Conservation (phyloP, 768 basidiomycete genomes). For the Russula foetens region DNA sequence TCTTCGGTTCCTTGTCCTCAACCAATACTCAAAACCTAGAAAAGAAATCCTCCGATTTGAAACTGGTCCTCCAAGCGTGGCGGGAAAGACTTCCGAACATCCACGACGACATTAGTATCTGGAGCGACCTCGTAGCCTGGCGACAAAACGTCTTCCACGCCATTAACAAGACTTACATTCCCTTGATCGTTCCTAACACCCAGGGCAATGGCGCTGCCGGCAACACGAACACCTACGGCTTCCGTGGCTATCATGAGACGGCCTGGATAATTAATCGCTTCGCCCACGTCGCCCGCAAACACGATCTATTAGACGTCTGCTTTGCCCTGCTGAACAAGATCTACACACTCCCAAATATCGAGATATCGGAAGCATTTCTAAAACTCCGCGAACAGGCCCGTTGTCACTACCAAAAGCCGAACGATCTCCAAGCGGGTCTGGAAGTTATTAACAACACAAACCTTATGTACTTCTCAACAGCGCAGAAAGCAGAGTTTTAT, state of each 20-base stretch:
- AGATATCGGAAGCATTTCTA: constrained; percentile 98
- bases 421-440: constrained; percentile 86
- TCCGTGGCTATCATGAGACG: constrained; percentile 96
- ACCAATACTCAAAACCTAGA: constrained; percentile 88
- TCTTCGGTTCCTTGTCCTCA: constrained; percentile 78
- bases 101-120: constrained; percentile 96
- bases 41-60: constrained; percentile 90
- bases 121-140: constrained; percentile 99
- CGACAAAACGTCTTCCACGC: constrained; percentile 96
- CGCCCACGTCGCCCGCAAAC: constrained; percentile 96
- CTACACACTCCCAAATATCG: constrained; percentile 97
- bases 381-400: constrained; percentile 98
- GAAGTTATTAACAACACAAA: constrained; percentile 99
- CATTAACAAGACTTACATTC: constrained; percentile 94
- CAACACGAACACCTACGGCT: constrained; percentile 77
- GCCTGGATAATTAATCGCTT: constrained; percentile 99
- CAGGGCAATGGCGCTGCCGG: constrained; percentile 43
- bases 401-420: constrained; percentile 93
- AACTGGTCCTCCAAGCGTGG: constrained; percentile 96
- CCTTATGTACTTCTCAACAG: constrained; percentile 89
- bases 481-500: constrained; percentile 97
- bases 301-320: constrained; percentile 93
- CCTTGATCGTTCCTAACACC: constrained; percentile 56
- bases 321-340: constrained; percentile 93
- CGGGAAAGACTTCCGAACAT: constrained; percentile 91